Evolutionary conservation across 495 filamentous ascomycete species (phyloP), one percentile per base, ranked within the genome.

Genomic region (Astrothelium subdiscretum): DNA sequence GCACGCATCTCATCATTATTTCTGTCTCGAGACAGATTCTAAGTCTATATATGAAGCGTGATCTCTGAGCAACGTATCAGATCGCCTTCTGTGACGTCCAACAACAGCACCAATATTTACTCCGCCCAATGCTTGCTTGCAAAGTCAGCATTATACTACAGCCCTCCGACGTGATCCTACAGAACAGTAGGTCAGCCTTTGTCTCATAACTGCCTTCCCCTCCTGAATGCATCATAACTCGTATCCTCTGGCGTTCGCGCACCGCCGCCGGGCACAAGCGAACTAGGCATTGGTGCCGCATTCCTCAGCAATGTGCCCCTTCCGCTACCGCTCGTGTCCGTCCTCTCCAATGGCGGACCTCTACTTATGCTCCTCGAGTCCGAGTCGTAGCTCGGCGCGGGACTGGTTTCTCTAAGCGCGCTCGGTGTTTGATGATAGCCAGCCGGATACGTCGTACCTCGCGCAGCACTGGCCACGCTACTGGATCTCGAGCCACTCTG

Each of bases 401-500:
- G 71, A 48, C 69, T 72, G 13, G 69, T 64, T 26, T 70, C 70
- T 8, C 72, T 54, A 31, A 73, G 51, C 27, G 64, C 62, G 2
- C 62, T 66, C 5, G 73, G 69, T 31, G 74, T 72, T 29, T 58
- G 52, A 58, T 76, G 74, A 58, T 76, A 76, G 15, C 74, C 74
- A 6, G 65, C 57, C 26, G 74, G 72, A 59, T 76, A 76, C 4
- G 66, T 70, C 0, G 66, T 63, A 57, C 70, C 70, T 29, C 48
- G 20, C 20, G 63, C 68, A 40, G 13, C 69, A 15, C 63, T 59
- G 12, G 35, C 59, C 10, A 59, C 59, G 13, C 69, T 69, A 13
- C 66, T 68, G 26, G 68, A 70, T 20, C 69, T 38, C 1, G 66
- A 67, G 22, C 38, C 26, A 32, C 68, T 67, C 10, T 68, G 61